phyloP scores from a whole-genome alignment of 768 basidiomycete genomes.

The Gloeophyllum trabeum region DNA sequence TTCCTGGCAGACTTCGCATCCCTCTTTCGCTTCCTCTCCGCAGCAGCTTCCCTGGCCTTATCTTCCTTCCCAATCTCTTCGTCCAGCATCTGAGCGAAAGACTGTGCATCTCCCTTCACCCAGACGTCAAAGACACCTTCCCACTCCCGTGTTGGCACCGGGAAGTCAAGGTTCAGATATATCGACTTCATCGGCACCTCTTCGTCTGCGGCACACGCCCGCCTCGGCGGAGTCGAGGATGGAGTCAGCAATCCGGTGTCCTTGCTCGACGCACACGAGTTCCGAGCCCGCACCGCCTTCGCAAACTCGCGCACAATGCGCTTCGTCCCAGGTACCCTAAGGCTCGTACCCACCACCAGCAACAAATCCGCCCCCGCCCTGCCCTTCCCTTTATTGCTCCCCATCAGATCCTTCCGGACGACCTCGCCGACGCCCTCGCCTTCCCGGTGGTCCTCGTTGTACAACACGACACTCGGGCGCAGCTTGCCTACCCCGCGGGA shows the following conservation, averaged over 20 bases:
- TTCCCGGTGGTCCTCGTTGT: constrained; percentile 81
- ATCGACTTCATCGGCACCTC: constrained; percentile 52
- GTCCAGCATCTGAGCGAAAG: constrained; percentile 52
- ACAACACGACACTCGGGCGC: constrained; percentile 81
- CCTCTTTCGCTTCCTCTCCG: constrained; percentile 45
- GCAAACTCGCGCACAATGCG: constrained; percentile 83
- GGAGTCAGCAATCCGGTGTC: constrained; percentile 20
- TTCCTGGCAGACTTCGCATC: constrained; percentile 29
- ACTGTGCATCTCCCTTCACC: constrained; percentile 82
- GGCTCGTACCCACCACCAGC: constrained; percentile 83
- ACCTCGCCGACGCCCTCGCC: constrained; percentile 81
- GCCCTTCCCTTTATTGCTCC: constrained; percentile 46
- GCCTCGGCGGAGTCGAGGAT: constrained; percentile 38
- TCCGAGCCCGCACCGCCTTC: constrained; percentile 57
- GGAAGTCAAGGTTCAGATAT: constrained; percentile 83
- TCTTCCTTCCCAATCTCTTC: constrained; percentile 47
- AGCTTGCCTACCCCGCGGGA: constrained; percentile 70
- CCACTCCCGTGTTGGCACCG: constrained; percentile 78
- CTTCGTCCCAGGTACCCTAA: constrained; percentile 86
- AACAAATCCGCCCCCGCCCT: constrained; percentile 71
- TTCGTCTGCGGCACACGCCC: constrained; percentile 28
- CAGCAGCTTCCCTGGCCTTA: constrained; percentile 38
- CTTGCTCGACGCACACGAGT: constrained; percentile 17
- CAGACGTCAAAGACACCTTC: constrained; percentile 85
- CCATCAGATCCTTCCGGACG: constrained; percentile 73